These are phyloP conservation scores for Aurinia saxatilis DNA, from an alignment of 345 rosid species.

Conservation along the genomic window DNA sequence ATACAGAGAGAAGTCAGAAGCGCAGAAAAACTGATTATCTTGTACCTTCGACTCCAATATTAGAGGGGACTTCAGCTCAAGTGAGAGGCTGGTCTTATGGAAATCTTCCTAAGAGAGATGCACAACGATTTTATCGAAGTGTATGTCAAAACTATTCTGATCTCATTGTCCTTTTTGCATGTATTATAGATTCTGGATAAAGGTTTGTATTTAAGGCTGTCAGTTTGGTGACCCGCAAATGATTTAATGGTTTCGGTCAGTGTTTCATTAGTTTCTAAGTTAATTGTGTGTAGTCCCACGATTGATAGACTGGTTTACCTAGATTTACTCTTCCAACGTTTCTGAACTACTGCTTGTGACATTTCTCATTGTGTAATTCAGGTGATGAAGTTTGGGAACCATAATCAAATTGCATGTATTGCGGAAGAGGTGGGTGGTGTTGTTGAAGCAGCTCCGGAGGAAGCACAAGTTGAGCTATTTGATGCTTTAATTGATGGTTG, in stretches of 20 bases:
- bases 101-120: slow-evolving; percentile 94
- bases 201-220: background rate
- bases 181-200: background rate
- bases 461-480: slow-evolving; percentile 85
- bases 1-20: slow-evolving; percentile 59
- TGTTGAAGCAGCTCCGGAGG: slow-evolving; percentile 66
- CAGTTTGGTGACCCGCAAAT: background rate
- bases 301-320: background rate
- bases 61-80: slow-evolving; percentile 96
- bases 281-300: background rate
- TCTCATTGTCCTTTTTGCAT: background rate
- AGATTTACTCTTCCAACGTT: background rate
- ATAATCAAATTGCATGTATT: slow-evolving; percentile 58
- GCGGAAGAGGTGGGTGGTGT: slow-evolving; percentile 86
- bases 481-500: slow-evolving; percentile 84
- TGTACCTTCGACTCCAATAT: slow-evolving; percentile 54
- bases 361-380: slow-evolving; percentile 23
- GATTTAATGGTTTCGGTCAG: background rate
- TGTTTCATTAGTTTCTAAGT: background rate
- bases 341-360: background rate
- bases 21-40: slow-evolving; percentile 76
- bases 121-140: slow-evolving; percentile 86
- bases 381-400: slow-evolving; percentile 95
- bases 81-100: slow-evolving; percentile 97
- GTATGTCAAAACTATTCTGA: slow-evolving; percentile 33